A percentile compares a stretch with the other conserved stretches of the same genome.
phyloP scores from a whole-genome alignment of 495 filamentous ascomycete genomes.

The Astrocystis sublimbata region DNA sequence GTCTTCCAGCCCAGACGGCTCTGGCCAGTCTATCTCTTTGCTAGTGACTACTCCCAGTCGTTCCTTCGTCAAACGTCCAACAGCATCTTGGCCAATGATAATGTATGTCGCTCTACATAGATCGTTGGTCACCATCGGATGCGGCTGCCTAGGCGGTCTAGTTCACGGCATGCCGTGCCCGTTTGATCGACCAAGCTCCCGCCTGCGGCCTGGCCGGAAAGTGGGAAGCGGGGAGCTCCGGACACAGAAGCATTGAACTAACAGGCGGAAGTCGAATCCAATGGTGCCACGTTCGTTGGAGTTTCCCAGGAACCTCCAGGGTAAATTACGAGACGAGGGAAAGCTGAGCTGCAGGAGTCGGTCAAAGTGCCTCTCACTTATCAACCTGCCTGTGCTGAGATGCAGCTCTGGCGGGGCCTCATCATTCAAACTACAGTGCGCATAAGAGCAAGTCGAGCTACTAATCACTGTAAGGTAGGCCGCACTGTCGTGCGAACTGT shows the following conservation, averaged over 20 bases:
- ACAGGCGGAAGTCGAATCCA: conserved; percentile 1
- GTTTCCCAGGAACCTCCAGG: not conserved
- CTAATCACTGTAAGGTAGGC: not conserved
- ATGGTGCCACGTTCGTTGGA: not conserved
- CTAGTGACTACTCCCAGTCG: too few species aligned
- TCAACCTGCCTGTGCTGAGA: not conserved
- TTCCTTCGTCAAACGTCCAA: too few species aligned
- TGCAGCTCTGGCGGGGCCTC: not conserved
- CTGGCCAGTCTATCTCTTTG: too few species aligned
- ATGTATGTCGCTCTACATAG: too few species aligned
- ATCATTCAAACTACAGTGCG: conserved; percentile 10
- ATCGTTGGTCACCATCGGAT: not conserved
- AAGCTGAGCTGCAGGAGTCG: not conserved
- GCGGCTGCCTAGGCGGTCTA: conserved; percentile 1
- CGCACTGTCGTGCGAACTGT: conserved; percentile 8
- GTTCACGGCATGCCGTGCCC: conserved; percentile 13
- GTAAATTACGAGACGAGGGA: conserved; percentile 1
- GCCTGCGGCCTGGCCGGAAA: conserved; percentile 1
- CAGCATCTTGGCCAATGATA: too few species aligned
- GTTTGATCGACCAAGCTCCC: conserved; percentile 18
- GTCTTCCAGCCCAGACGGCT: not conserved
- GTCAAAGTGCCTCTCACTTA: not conserved
- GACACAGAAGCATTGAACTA: not conserved
- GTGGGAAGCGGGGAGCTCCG: conserved; percentile 3
- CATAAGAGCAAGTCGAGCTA: not conserved